A percentile compares a stretch with the other conserved stretches of the same genome.
These are phyloP conservation scores for Zygnema circumcarinatum DNA, from an alignment of 139 green algal species.

Conservation along the genomic window DNA sequence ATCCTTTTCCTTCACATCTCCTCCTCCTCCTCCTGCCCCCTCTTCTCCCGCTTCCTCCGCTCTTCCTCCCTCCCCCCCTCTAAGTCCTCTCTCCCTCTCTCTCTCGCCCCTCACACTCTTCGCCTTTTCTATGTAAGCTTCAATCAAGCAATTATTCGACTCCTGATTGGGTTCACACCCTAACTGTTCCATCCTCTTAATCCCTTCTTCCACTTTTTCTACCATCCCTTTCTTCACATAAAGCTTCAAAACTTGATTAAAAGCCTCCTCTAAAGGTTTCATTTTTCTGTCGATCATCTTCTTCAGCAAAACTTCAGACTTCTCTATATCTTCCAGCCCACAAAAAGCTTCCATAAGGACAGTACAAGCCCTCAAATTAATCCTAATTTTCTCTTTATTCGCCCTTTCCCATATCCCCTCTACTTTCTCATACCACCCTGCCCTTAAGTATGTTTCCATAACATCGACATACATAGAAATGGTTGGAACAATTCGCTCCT, in stretches of 20 bases:
- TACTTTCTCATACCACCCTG: constrained; percentile 27
- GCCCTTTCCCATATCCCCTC: not conserved
- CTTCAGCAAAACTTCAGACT: constrained; percentile 8
- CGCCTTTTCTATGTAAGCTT: not conserved
- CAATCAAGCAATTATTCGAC: constrained; percentile 5
- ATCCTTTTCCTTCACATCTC: too few species aligned
- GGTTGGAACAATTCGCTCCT: not conserved
- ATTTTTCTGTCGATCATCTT: not conserved
- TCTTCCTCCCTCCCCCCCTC: not conserved
- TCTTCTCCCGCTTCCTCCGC: constrained; percentile 10
- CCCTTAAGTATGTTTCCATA: constrained; percentile 2
- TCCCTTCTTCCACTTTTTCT: not conserved
- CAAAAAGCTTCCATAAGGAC: constrained; percentile 4
- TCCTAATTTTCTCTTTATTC: not conserved
- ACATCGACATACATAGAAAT: not conserved
- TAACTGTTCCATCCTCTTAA: not conserved
- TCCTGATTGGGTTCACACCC: constrained; percentile 11
- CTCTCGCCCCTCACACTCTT: not conserved
- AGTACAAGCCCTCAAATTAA: not conserved
- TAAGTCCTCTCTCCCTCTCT: too few species aligned
- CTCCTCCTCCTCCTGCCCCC: not conserved
- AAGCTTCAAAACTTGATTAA: constrained; percentile 26
- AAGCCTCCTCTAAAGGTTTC: not conserved
- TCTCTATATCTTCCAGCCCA: constrained; percentile 10
- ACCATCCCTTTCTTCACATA: constrained; percentile 21